Evolutionary conservation across 495 filamentous ascomycete species (phyloP).

Genomic region (Hypoxylon lienhwacheense): DNA sequence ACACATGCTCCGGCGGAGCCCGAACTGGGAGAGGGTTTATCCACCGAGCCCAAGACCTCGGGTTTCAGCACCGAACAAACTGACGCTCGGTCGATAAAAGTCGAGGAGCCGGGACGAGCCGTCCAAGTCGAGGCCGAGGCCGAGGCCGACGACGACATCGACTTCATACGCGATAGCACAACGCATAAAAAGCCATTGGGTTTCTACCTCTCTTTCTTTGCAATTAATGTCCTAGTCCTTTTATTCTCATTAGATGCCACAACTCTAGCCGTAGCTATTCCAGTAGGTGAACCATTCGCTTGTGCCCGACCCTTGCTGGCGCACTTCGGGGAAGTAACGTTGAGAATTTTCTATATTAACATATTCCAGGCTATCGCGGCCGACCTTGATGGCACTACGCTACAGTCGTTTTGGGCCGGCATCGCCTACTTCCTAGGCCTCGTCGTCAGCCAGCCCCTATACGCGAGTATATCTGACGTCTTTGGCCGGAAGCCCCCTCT

Average conservation of each 20-base stretch:
- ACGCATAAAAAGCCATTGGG: conserved; percentile 15
- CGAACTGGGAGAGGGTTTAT: not conserved
- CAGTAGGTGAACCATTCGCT: conserved; percentile 8
- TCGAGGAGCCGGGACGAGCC: conserved; percentile 1
- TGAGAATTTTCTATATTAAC: not conserved
- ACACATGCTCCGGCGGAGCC: not conserved
- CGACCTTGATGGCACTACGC: conserved; percentile 54
- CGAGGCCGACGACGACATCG: conserved; percentile 5
- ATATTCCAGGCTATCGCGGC: conserved; percentile 42
- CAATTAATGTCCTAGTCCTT: conserved; percentile 27
- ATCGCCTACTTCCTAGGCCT: conserved; percentile 58
- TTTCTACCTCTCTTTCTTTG: conserved; percentile 29
- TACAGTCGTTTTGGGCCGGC: conserved; percentile 63
- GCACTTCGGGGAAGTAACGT: not conserved
- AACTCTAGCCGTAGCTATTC: conserved; percentile 27
- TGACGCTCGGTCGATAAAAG: not conserved
- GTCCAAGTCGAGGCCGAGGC: conserved; percentile 7
- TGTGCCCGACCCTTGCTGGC: not conserved
- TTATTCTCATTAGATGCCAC: conserved; percentile 28
- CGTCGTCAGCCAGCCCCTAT: conserved; percentile 50
- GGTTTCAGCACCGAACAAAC: conserved; percentile 5
- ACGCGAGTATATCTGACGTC: conserved; percentile 61
- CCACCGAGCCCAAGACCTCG: conserved; percentile 13
- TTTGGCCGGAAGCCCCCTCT: conserved; percentile 76
- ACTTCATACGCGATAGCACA: not conserved